A percentile compares a stretch with the other conserved stretches of the same genome.
phyloP scores from a whole-genome alignment of 208 protist genomes.

The Leishmania turanica region DNA sequence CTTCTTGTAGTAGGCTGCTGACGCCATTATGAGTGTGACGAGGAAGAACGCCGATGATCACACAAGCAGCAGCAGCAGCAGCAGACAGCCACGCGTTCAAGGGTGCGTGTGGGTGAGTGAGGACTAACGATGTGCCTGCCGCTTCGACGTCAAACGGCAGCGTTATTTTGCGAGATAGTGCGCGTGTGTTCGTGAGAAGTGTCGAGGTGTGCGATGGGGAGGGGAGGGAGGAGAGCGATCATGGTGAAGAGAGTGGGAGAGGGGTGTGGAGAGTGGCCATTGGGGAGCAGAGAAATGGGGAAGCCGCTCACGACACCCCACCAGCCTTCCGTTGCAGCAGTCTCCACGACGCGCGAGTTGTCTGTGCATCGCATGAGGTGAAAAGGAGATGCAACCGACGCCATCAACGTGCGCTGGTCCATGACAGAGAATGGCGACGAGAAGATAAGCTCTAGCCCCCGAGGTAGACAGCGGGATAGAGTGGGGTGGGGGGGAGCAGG shows the following conservation, averaged over 20 bases:
- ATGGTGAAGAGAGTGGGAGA: not conserved
- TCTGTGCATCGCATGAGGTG: not conserved
- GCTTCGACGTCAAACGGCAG: not conserved
- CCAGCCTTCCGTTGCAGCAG: not conserved
- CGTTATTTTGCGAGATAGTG: not conserved
- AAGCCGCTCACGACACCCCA: not conserved
- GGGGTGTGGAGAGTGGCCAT: not conserved
- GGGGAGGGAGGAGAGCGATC: too few relatives aligned
- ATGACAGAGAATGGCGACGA: not conserved
- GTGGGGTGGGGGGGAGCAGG: not conserved
- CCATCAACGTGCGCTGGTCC: not conserved
- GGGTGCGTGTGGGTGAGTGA: not conserved
- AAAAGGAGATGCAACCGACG: not conserved
- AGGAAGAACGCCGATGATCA: not conserved
- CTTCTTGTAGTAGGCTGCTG: conserved; percentile 41
- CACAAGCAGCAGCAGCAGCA: not conserved
- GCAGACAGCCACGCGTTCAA: not conserved
- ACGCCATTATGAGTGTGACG: conserved; percentile 25
- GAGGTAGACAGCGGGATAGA: not conserved
- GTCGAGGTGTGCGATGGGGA: too few relatives aligned
- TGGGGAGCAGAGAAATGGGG: not conserved
- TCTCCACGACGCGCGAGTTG: not conserved
- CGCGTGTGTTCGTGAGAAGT: not conserved
- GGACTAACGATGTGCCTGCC: not conserved
- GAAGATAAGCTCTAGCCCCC: not conserved